Percentiles rank a stretch among this genome's conserved stretches.
Evolutionary conservation across 2,329 filamentous ascomycete species (phyloP).

Genomic region (Eutypella sp.): DNA sequence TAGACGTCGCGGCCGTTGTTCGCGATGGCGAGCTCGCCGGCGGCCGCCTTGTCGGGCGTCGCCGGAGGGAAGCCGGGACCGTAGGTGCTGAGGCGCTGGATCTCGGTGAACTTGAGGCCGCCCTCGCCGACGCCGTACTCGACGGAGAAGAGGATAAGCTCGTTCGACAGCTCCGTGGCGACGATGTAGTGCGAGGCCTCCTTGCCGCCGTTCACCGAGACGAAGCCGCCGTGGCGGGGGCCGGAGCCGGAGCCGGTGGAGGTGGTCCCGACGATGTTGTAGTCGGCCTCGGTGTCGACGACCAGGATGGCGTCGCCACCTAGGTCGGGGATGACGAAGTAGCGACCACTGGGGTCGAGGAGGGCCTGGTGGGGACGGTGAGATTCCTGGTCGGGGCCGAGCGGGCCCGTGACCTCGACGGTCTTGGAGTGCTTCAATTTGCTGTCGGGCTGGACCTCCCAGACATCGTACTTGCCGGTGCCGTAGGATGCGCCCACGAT

Average conservation of each 20-base stretch:
- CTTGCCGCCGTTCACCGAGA: slow-evolving; percentile 25
- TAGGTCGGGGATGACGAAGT: slow-evolving; percentile 44
- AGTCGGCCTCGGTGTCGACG: slow-evolving; percentile 40
- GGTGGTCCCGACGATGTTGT: slow-evolving; percentile 30
- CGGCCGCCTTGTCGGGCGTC: slow-evolving; percentile 34
- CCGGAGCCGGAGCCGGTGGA: slow-evolving; percentile 36
- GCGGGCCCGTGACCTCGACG: slow-evolving; percentile 28
- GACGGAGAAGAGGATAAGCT: slow-evolving; percentile 38
- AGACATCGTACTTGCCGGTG: slow-evolving; percentile 39
- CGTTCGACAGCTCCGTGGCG: slow-evolving; percentile 41
- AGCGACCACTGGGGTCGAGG: slow-evolving; percentile 44
- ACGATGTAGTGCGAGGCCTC: slow-evolving; percentile 41
- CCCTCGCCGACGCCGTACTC: slow-evolving; percentile 30
- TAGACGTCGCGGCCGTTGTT: slow-evolving; percentile 41
- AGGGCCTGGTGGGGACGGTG: slow-evolving; percentile 44
- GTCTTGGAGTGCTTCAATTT: slow-evolving; percentile 34
- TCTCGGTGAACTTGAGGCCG: slow-evolving; percentile 30
- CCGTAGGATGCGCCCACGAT: slow-evolving; percentile 42
- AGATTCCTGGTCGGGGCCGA: slow-evolving; percentile 17
- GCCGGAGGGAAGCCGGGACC: slow-evolving; percentile 29
- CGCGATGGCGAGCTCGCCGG: slow-evolving; percentile 40
- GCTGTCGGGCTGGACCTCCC: slow-evolving; percentile 34
- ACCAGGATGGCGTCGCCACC: slow-evolving; percentile 44
- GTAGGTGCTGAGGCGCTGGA: slow-evolving; percentile 38
- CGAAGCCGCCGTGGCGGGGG: slow-evolving; percentile 47